Base-by-base conservation (phyloP, 306 rosid genomes). In the Hippophae gyantsensis region DNA sequence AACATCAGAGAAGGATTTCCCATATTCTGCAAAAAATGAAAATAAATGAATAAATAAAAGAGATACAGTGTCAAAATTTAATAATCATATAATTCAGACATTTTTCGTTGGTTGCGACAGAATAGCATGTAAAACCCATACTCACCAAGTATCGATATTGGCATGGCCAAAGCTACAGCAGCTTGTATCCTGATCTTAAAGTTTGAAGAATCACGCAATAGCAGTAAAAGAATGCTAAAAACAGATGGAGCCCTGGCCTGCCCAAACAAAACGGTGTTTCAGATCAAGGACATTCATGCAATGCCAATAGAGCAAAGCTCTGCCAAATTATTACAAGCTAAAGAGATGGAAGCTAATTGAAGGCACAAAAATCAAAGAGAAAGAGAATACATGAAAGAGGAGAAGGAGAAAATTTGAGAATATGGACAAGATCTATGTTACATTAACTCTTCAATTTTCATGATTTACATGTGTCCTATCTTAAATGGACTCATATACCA, bases 151-250 rank as follows among this genome's bases (percentile, higher is more conserved):
- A 78, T 69, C 11, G 95, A 79, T 51, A 63, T 64, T 6, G 98
- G 98, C 77, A 92, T 92, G 48, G 98, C 83, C 81, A 92, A 73
- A 51, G 98, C 94, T 53, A 89, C 92, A 52, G 98, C 96, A 72
- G 98, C 96, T 79, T 87, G 98, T 70, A 92, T 92, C 77, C 87
- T 83, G 81, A 87, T 86, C 81, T 87, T 92, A 72, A 70, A 87
- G 78, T 92, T 83, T 10, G 95, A 83, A 58, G 98, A 87, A 73
- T 85, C 83, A 26, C 80, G 96, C 52, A 92, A 74, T 10, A 92
- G 77, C 23, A 87, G 84, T 57, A 92, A 71, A 76, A 92, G 96
- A 74, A 85, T 74, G 70, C 94, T 86, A 70, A 78, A 92, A 63
- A 87, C 83, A 55, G 76, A 73, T 41, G 95, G 83, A 55, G 89